Evolutionary conservation across 306 rosid species (phyloP).

Genomic region (Cucurbita argyrosperma): DNA sequence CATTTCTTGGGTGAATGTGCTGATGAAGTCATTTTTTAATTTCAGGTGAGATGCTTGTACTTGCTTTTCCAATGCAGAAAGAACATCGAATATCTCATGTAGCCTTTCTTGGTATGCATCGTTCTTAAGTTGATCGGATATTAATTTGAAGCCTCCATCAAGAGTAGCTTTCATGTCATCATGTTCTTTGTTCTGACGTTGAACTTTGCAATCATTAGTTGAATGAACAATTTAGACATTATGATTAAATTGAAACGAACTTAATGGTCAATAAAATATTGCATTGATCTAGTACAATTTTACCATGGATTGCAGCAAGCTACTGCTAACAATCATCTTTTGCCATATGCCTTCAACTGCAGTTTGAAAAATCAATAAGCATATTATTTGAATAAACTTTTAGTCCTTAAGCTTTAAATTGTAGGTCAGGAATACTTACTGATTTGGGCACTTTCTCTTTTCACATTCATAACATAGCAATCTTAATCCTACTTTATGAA

Average conservation of each 20-base stretch:
- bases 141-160: slow-evolving; percentile 50
- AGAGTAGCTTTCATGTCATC: slow-evolving; percentile 57
- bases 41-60: slow-evolving; percentile 44
- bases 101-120: slow-evolving; percentile 36
- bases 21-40: slow-evolving; percentile 33
- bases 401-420: neutral
- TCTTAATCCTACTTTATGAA: neutral
- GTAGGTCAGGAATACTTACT: neutral
- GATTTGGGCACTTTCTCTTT: neutral
- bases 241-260: neutral
- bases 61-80: slow-evolving; percentile 53
- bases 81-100: slow-evolving; percentile 40
- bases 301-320: slow-evolving; percentile 63
- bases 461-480: neutral
- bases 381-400: neutral
- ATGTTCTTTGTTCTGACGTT: slow-evolving; percentile 62
- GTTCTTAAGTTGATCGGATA: slow-evolving; percentile 41
- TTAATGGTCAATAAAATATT: slow-evolving; percentile 8
- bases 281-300: slow-evolving; percentile 3
- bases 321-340: slow-evolving; percentile 56
- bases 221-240: neutral
- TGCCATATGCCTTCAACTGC: slow-evolving; percentile 66
- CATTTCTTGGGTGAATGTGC: slow-evolving; percentile 46
- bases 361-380: neutral
- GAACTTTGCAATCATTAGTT: neutral